Conservation (phyloP, 805 yeast genomes). For the Myxozyma neotropica region DNA sequence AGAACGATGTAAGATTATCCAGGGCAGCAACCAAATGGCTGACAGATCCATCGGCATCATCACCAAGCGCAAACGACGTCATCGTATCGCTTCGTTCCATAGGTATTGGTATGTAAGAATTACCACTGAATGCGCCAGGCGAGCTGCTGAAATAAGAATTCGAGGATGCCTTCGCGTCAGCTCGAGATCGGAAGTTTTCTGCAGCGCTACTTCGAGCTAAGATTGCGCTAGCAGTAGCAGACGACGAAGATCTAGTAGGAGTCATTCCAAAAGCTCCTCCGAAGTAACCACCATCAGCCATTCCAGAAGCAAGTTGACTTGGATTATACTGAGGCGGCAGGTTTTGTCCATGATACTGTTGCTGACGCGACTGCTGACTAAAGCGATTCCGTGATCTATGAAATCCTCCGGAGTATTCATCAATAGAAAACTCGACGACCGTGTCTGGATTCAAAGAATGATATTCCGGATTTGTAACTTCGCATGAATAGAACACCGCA, state of each 20-base stretch:
- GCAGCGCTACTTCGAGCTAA: conserved; percentile 6
- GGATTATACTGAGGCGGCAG: not conserved
- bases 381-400: not conserved
- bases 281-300: conserved; percentile 27
- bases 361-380: not conserved
- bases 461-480: conserved; percentile 42
- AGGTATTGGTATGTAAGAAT: not conserved
- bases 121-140: not conserved
- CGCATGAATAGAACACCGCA: conserved; percentile 89
- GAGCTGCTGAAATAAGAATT: not conserved
- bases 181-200: not conserved
- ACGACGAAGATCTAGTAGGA: conserved; percentile 5
- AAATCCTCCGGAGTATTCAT: conserved; percentile 40
- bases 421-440: conserved; percentile 41
- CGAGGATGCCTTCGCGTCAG: not conserved
- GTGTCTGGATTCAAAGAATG: conserved; percentile 35
- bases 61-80: conserved; percentile 44
- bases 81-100: conserved; percentile 48
- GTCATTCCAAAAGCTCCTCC: conserved; percentile 26
- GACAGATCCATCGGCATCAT: conserved; percentile 68
- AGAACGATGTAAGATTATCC: conserved; percentile 85
- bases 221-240: conserved; percentile 10
- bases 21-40: conserved; percentile 92
- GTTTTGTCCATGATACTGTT: not conserved
- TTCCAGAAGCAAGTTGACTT: conserved; percentile 19